Percentiles rank a stretch among this genome's conserved stretches.
phyloP scores from a whole-genome alignment of 2,329 filamentous ascomycete species.

The Penicillium italicum region DNA sequence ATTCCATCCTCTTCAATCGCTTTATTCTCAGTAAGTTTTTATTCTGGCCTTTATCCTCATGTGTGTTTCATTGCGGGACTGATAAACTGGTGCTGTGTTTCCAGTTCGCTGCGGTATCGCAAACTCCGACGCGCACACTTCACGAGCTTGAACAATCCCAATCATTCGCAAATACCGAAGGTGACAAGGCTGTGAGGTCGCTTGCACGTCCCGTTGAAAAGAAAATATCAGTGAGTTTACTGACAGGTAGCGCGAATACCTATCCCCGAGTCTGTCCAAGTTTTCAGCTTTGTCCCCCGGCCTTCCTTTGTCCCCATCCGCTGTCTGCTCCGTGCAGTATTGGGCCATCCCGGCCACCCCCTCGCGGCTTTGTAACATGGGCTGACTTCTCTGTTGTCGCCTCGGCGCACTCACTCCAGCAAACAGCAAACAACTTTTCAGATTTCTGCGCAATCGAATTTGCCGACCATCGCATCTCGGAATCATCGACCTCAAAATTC shows the following conservation, averaged over 20 bases:
- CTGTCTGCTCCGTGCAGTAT: background rate
- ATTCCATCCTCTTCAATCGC: background rate
- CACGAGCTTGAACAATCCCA: background rate
- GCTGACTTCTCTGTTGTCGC: slow-evolving; percentile 18
- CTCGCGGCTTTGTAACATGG: slow-evolving; percentile 4
- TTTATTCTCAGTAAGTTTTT: background rate
- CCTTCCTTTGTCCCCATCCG: background rate
- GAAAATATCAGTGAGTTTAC: background rate
- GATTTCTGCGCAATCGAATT: background rate
- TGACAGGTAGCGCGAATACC: background rate
- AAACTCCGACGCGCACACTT: slow-evolving; percentile 5
- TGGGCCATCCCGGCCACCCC: background rate
- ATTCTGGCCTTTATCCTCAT: background rate
- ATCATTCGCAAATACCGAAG: background rate
- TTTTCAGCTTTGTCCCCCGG: background rate
- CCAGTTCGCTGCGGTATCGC: background rate
- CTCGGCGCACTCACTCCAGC: slow-evolving; percentile 14
- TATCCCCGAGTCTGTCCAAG: background rate
- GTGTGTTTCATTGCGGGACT: background rate
- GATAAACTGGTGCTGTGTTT: background rate
- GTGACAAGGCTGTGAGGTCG: background rate
- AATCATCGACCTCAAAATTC: background rate
- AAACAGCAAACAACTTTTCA: slow-evolving; percentile 5
- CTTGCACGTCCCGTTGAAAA: background rate
- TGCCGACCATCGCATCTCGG: background rate